Evolutionary conservation across 1,139 yeast species (phyloP).

Genomic region (Lizanozyma gosingica): DNA sequence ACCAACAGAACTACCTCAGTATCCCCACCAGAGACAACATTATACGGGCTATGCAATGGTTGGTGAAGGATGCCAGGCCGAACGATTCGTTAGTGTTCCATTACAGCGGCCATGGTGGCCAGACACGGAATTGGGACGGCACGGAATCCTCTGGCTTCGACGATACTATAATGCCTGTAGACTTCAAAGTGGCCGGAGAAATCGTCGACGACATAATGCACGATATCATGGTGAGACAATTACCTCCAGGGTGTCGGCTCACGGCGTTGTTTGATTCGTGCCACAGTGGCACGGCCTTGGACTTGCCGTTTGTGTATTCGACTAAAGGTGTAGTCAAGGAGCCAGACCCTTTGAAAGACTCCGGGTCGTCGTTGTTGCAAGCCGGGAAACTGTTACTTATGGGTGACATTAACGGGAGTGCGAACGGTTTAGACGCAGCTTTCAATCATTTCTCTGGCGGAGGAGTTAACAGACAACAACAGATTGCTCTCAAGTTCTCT

Average conservation of each 20-base stretch:
- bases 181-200: conserved; percentile 31
- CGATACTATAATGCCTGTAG: conserved; percentile 39
- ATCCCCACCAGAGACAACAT: conserved; percentile 36
- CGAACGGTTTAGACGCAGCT: conserved; percentile 11
- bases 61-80: conserved; percentile 35
- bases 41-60: conserved; percentile 40
- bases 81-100: conserved; percentile 42
- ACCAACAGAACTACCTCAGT: conserved; percentile 27
- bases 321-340: conserved; percentile 42
- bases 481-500: conserved; percentile 23
- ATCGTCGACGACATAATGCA: conserved; percentile 41
- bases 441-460: conserved; percentile 15
- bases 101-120: conserved; percentile 42
- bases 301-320: conserved; percentile 39
- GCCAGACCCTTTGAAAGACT: conserved; percentile 37
- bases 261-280: conserved; percentile 41
- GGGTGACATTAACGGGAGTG: conserved; percentile 30
- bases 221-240: conserved; percentile 33
- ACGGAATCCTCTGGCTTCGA: conserved; percentile 40
- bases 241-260: conserved; percentile 38
- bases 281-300: conserved; percentile 42
- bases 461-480: neutral
- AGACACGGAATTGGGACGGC: conserved; percentile 34
- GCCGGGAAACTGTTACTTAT: conserved; percentile 32
- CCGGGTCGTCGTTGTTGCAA: conserved; percentile 33